These are phyloP conservation scores for Hura crepitans DNA, from an alignment of 441 rosid genomes.

Conservation along the genomic window DNA sequence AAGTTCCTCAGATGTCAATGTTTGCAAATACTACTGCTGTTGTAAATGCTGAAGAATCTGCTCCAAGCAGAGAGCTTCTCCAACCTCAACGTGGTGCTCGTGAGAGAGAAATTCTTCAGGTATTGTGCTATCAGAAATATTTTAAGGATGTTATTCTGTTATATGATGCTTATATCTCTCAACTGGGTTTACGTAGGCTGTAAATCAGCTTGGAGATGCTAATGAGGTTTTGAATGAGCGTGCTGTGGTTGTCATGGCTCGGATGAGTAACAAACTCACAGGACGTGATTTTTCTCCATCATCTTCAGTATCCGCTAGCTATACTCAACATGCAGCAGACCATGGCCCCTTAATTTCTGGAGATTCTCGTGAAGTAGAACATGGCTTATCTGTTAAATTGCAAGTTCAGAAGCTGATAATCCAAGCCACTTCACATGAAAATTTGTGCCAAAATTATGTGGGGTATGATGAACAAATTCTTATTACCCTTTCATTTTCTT, in stretches of 20 bases:
- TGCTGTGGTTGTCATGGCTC: constrained; percentile 92
- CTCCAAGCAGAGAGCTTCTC: constrained; percentile 57
- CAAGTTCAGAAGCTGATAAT: constrained; percentile 90
- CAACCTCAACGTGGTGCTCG: constrained; percentile 96
- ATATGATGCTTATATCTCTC: constrained; percentile 11
- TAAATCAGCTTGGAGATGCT: constrained; percentile 96
- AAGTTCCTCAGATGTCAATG: constrained; percentile 88
- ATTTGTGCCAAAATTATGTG: constrained; percentile 92
- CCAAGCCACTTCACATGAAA: constrained; percentile 90
- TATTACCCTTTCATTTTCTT: not conserved
- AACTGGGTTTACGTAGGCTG: constrained; percentile 54
- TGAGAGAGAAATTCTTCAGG: constrained; percentile 97
- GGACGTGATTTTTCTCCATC: constrained; percentile 87
- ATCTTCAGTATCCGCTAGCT: constrained; percentile 42
- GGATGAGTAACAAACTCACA: constrained; percentile 92
- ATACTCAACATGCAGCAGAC: constrained; percentile 51
- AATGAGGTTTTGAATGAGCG: constrained; percentile 94
- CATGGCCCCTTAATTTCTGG: constrained; percentile 68
- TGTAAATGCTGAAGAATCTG: constrained; percentile 65
- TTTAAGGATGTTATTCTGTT: not conserved
- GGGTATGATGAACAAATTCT: constrained; percentile 52
- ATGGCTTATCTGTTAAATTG: constrained; percentile 83
- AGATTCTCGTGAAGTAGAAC: constrained; percentile 86
- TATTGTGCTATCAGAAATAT: constrained; percentile 22
- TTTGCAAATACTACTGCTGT: constrained; percentile 51